Conservation (phyloP, 2,329 filamentous ascomycete genomes). For the Penicillium oxalicum region DNA sequence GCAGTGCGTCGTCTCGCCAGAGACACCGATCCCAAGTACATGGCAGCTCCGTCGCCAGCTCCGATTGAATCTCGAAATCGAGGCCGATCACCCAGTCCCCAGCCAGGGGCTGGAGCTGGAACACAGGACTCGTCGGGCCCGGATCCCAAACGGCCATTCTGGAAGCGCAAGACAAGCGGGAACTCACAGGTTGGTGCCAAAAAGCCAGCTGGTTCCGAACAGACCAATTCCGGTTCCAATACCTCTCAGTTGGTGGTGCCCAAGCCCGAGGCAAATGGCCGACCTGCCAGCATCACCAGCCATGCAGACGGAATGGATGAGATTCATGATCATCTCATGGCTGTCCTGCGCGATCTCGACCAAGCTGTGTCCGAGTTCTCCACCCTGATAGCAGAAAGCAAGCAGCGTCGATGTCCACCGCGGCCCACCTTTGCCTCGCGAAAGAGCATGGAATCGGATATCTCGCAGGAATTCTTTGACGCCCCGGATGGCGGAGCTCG, state of each 20-base stretch:
- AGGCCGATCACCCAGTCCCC: constrained; percentile 32
- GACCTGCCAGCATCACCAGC: constrained; percentile 27
- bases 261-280: constrained; percentile 33
- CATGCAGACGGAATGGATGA: constrained; percentile 53
- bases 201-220: constrained; percentile 37
- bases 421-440: constrained; percentile 51
- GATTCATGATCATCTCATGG: constrained; percentile 75
- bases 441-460: constrained; percentile 73
- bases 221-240: constrained; percentile 39
- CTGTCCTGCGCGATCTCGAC: constrained; percentile 79
- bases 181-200: constrained; percentile 36
- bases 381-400: constrained; percentile 68
- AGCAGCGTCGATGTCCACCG: constrained; percentile 61
- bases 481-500: constrained; percentile 61
- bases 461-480: constrained; percentile 90
- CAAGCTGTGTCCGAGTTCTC: constrained; percentile 77
- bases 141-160: constrained; percentile 69
- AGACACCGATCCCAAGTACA: constrained; percentile 66
- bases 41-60: constrained; percentile 18
- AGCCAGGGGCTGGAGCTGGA: constrained; percentile 10
- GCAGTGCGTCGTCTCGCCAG: constrained; percentile 79
- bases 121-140: constrained; percentile 26
- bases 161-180: constrained; percentile 77
- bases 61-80: constrained; percentile 20
- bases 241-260: constrained; percentile 47